Percentiles rank a stretch among this genome's conserved stretches.
These are phyloP conservation scores for Nannizzia gypsea DNA, from an alignment of 2,329 filamentous ascomycete species.

Conservation along the genomic window DNA sequence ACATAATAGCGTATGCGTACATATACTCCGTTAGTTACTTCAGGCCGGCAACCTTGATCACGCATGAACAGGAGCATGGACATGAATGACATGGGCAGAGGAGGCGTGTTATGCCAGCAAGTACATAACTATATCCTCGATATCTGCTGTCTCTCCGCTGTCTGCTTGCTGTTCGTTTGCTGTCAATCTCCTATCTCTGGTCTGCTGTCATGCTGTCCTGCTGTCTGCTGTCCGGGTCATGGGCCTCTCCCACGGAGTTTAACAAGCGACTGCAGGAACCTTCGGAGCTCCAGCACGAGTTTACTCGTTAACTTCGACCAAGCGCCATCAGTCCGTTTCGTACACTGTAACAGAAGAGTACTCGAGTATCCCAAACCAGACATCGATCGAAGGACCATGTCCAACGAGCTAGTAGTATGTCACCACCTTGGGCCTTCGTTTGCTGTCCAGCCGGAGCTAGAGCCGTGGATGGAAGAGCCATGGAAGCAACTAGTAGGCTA, in stretches of 20 bases:
- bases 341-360: background rate
- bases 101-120: too few relatives aligned
- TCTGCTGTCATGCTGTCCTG: too few relatives aligned
- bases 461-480: background rate
- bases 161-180: too few relatives aligned
- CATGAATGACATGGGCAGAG: too few relatives aligned
- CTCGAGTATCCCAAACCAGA: background rate
- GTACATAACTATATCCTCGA: background rate
- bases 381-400: background rate
- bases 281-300: background rate
- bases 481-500: background rate
- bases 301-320: background rate
- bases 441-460: background rate
- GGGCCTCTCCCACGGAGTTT: background rate
- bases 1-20: background rate
- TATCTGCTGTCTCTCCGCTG: background rate
- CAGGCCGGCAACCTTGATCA: background rate
- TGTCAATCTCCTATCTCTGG: too few relatives aligned
- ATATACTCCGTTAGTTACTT: background rate
- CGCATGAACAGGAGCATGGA: background rate
- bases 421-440: background rate
- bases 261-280: slow-evolving; percentile 1
- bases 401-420: background rate
- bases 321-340: background rate
- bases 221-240: background rate